These are phyloP conservation scores for Plasmodium coatneyi DNA, from an alignment of 169 alveolate species.

Conservation along the genomic window DNA sequence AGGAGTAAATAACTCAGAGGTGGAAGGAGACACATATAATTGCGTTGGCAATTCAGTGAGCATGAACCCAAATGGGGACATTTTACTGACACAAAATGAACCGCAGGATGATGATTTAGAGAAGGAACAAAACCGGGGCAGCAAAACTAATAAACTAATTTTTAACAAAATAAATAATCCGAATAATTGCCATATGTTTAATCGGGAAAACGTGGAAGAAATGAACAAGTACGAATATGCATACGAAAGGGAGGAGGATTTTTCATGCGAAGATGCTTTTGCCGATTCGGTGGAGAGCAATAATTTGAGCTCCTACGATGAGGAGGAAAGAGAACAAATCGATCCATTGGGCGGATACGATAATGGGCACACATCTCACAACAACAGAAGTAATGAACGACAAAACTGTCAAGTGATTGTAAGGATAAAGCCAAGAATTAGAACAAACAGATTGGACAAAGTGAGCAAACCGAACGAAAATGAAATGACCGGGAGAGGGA, in stretches of 20 bases:
- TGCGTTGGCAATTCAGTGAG: background rate
- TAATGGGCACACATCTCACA: background rate
- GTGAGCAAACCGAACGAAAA: slow-evolving; percentile 4
- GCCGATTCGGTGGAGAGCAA: slow-evolving; percentile 15
- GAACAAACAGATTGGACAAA: slow-evolving; percentile 6
- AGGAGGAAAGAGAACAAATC: slow-evolving; percentile 1
- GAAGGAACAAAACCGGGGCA: background rate
- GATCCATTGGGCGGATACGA: background rate
- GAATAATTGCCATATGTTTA: background rate
- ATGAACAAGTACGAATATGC: slow-evolving; percentile 1
- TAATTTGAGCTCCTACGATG: slow-evolving; percentile 18
- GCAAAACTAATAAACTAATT: background rate
- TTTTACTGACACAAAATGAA: background rate
- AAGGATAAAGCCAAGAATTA: slow-evolving; percentile 34
- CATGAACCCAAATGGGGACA: background rate
- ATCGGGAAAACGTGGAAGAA: background rate
- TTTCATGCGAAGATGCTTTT: background rate
- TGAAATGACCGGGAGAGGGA: background rate
- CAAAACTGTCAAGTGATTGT: slow-evolving; percentile 51
- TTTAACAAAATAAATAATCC: background rate
- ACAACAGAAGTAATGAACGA: background rate
- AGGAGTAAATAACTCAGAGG: background rate
- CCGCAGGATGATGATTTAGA: background rate
- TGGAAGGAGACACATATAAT: background rate
- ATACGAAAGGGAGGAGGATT: slow-evolving; percentile 10